Base-by-base conservation (phyloP, 495 filamentous ascomycete species). In the Aspergillus asperescens region DNA sequence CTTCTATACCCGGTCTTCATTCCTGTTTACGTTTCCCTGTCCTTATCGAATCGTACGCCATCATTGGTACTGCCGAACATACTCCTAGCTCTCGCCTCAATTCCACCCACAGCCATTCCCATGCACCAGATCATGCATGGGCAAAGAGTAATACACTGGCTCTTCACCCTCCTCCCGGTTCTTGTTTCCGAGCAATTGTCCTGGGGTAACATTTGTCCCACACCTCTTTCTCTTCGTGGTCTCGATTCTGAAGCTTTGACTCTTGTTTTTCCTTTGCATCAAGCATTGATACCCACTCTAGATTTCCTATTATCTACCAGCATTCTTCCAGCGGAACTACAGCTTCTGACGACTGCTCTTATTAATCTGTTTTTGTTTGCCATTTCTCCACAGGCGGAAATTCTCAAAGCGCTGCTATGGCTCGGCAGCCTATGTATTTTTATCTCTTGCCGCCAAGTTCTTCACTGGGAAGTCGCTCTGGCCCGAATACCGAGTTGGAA, bases 401-500 rank as follows among this genome's bases (percentile, higher is more conserved):
- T 97, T 40, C 68, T 97, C 5, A 86, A 88, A 65, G 80, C 84
- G 7, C 62, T 96, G 24, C 73, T 97, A 6, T 97, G 93, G 91
- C 77, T 89, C 29, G 94, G 94, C 22, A 90, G 91, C 23, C 65
- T 96, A 41, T 78, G 79, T 43, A 59, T 95, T 15, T 84, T 95
- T 42, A 71, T 89, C 16, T 74, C 79, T 12, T 95, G 88, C 64
- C 76, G 78, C 32, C 80, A 84, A 41, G 78, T 92, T 13, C 81
- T 97, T n/a, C 81, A 75, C 64, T 96, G 88, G 88, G 89, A 86
- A 29, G 84, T 96, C 13, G 76, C 85, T 43, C 70, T 98, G 35
- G 90, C 92, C 15, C 76, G 94, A 34, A 87, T 98, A 29, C 93
- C 93, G 2, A 88, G 80, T 54, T 96, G 92, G 89, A 86, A 90